phyloP scores from a whole-genome alignment of 176 grass and related monocot species.

The Bonia amplexicaulis region DNA sequence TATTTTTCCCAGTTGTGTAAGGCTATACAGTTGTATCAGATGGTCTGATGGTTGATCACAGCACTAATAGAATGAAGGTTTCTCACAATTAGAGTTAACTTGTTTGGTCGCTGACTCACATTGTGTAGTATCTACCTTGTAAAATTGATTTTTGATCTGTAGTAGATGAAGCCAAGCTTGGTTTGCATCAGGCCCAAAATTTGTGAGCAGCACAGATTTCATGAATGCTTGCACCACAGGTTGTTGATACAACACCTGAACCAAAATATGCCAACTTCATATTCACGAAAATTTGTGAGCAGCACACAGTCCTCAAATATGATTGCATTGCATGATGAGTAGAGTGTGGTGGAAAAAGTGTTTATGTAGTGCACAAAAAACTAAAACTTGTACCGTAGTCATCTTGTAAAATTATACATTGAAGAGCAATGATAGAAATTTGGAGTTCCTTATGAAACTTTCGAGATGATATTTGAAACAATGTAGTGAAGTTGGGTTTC shows the following conservation, averaged over 20 bases:
- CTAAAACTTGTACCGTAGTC: background rate
- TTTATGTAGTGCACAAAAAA: background rate
- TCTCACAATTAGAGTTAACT: background rate
- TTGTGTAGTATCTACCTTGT: background rate
- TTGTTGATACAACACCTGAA: background rate
- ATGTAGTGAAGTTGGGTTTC: background rate
- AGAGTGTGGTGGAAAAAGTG: background rate
- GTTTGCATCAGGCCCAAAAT: background rate
- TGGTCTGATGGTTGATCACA: background rate
- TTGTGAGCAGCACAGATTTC: background rate
- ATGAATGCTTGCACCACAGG: background rate
- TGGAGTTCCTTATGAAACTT: background rate
- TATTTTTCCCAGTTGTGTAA: background rate
- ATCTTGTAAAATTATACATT: slow-evolving; percentile 5
- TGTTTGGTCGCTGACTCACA: background rate
- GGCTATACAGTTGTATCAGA: background rate
- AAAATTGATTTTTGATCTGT: slow-evolving; percentile 8
- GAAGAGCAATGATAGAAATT: slow-evolving; percentile 1
- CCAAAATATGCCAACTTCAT: background rate
- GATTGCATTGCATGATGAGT: background rate
- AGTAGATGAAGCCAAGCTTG: background rate
- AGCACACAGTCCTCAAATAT: background rate
- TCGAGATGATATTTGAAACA: background rate
- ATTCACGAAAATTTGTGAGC: background rate
- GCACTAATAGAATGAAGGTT: background rate